Conservation (phyloP, 2,329 filamentous ascomycete genomes). For the Aspergillus felis region DNA sequence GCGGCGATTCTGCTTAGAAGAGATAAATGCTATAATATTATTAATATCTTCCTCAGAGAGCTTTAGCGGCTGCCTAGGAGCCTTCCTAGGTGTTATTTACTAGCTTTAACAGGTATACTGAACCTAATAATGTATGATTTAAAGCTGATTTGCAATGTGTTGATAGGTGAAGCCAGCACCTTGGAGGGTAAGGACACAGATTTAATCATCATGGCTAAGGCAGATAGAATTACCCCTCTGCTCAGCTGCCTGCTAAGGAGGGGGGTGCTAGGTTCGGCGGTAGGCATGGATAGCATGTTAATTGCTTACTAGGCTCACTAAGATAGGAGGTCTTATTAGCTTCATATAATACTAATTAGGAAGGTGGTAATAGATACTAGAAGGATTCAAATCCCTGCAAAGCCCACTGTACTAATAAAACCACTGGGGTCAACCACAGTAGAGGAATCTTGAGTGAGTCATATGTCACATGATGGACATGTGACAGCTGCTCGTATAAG, state of each 20-base stretch:
- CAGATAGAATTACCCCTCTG: slow-evolving; percentile 4
- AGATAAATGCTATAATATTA: slow-evolving; percentile 15
- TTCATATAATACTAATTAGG: not conserved
- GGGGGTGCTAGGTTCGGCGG: not conserved
- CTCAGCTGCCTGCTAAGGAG: too few relatives aligned
- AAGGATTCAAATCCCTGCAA: too few relatives aligned
- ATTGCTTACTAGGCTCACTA: not conserved
- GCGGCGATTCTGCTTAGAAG: slow-evolving; percentile 8
- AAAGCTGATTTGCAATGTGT: slow-evolving; percentile 6
- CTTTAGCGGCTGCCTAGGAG: slow-evolving; percentile 6
- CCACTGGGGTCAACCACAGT: too few relatives aligned
- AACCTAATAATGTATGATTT: slow-evolving; percentile 6
- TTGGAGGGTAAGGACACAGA: slow-evolving; percentile 11
- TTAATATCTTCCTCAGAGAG: slow-evolving; percentile 12
- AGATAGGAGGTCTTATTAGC: not conserved
- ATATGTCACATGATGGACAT: too few relatives aligned
- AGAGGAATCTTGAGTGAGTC: too few relatives aligned
- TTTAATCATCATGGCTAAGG: slow-evolving; percentile 37
- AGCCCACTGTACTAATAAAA: too few relatives aligned
- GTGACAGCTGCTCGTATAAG: too few relatives aligned
- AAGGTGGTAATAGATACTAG: not conserved
- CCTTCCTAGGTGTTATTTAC: slow-evolving; percentile 10
- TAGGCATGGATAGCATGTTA: not conserved
- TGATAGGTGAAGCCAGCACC: slow-evolving; percentile 12
- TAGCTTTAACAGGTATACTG: slow-evolving; percentile 15